These are phyloP conservation scores for Cytospora schulzeri DNA, from an alignment of 2,329 filamentous ascomycete species.

Conservation along the genomic window DNA sequence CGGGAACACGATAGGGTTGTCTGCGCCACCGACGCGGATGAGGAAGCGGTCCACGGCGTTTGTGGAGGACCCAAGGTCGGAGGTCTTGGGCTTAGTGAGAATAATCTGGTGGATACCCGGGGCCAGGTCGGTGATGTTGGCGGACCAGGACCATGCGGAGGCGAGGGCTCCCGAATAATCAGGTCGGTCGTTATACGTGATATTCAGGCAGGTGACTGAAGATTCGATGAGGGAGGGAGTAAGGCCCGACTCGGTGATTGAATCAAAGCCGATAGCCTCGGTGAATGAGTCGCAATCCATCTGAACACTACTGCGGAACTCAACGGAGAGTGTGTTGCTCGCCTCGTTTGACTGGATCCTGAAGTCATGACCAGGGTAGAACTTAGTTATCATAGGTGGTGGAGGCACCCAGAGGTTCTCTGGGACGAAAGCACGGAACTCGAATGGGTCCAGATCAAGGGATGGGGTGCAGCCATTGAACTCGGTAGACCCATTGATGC, in stretches of 20 bases:
- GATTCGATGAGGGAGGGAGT: slow-evolving; percentile 16
- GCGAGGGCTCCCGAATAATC: slow-evolving; percentile 53
- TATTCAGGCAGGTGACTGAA: slow-evolving; percentile 16
- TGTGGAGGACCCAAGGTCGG: slow-evolving; percentile 45
- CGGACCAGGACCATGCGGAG: slow-evolving; percentile 51
- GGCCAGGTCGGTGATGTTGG: slow-evolving; percentile 42
- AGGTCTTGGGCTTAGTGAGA: slow-evolving; percentile 54
- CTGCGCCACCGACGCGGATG: slow-evolving; percentile 53
- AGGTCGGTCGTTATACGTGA: slow-evolving; percentile 30
- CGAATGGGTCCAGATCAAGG: slow-evolving; percentile 55
- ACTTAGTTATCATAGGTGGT: slow-evolving; percentile 59
- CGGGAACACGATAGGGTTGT: slow-evolving; percentile 63
- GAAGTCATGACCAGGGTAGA: slow-evolving; percentile 61
- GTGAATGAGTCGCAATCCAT: slow-evolving; percentile 61
- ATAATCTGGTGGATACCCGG: slow-evolving; percentile 62
- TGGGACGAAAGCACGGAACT: slow-evolving; percentile 62
- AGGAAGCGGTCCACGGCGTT: slow-evolving; percentile 59
- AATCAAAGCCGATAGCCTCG: slow-evolving; percentile 51
- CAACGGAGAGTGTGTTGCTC: slow-evolving; percentile 43
- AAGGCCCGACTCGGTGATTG: slow-evolving; percentile 46
- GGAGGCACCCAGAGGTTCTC: slow-evolving; percentile 52
- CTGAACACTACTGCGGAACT: slow-evolving; percentile 57
- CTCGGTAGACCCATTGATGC: slow-evolving; percentile 47
- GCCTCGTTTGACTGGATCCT: slow-evolving; percentile 54
- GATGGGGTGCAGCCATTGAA: slow-evolving; percentile 57